Base-by-base conservation (phyloP, 164 flowering plant species). In the Magnolia officinalis region DNA sequence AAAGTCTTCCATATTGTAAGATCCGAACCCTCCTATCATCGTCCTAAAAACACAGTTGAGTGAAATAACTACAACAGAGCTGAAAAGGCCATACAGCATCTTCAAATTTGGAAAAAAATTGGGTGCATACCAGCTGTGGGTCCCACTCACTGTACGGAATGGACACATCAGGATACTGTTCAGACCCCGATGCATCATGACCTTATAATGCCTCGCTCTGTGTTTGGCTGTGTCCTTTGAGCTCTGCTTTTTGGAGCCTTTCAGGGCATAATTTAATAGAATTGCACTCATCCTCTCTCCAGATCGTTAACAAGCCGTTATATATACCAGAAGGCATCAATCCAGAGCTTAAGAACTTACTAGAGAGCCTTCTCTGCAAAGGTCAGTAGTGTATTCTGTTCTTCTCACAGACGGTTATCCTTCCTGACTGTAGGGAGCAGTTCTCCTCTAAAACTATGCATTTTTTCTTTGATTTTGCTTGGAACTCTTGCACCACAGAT, bases 321-420 rank as follows among this genome's bases (percentile, higher is more conserved):
- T 49, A 50, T 8, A 83, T 92, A 49, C 98, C 96, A 0, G 86
- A 84, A 50, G 81, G 78, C 37, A 80, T 90, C 73, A 81, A 86
- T 78, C 89, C 93, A 11, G 83, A 84, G 78, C 83, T 94, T 74
- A 90, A 80, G 81, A 72, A 88, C 82, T 83, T 94, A 74, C 16
- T 94, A 23, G 89, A 88, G 77, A 96, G 97, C 18, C 87, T 94
- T 80, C 96, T 94, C 23, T 90, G 92, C 88, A 94, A 92, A 92
- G 98, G 98, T 89, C 14, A 26, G 89, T 63, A 29, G 51, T 21
- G 16, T n/a, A 37, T 72, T 50, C 45, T 74, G 1, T 49, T 49
- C 61, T 55, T 11, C 61, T 55, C 18, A 55, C 16, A 55, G 61
- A 11, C 20, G 58, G 10, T 9, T 10, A 3, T 37, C 0, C 31